phyloP scores from a whole-genome alignment of 2,329 filamentous ascomycete genomes.

The Epicoccum nigrum region DNA sequence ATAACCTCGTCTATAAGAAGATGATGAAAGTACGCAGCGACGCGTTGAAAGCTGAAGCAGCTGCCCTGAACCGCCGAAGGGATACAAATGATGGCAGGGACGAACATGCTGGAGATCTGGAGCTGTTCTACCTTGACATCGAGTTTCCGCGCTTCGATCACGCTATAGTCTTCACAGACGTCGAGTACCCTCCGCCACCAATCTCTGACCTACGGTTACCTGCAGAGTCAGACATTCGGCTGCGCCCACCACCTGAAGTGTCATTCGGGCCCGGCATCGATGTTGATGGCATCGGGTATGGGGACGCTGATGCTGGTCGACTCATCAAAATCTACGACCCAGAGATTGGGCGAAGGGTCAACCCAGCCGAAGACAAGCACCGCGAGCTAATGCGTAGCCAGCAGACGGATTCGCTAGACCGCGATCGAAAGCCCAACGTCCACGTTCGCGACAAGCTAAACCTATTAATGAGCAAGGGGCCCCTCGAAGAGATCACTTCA shows the following conservation, averaged over 20 bases:
- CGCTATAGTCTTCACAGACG: conserved; percentile 90
- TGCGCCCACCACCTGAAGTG: conserved; percentile 85
- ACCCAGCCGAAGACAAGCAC: conserved; percentile 95
- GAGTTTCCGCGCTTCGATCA: conserved; percentile 96
- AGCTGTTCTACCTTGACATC: conserved; percentile 82
- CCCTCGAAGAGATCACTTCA: conserved; percentile 82
- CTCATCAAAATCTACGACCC: conserved; percentile 91
- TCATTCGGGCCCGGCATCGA: conserved; percentile 90
- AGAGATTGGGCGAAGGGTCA: conserved; percentile 85
- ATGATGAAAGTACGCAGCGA: conserved; percentile 71
- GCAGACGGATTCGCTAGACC: conserved; percentile 90
- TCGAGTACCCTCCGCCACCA: conserved; percentile 86
- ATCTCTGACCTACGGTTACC: conserved; percentile 75
- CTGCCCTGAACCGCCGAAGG: conserved; percentile 45
- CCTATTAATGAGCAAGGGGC: conserved; percentile 86
- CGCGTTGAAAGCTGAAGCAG: conserved; percentile 44
- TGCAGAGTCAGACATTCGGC: conserved; percentile 66
- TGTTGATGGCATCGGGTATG: conserved; percentile 63
- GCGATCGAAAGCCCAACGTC: conserved; percentile 93
- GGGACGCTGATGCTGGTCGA: conserved; percentile 60
- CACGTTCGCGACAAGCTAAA: conserved; percentile 95
- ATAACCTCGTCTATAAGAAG: conserved; percentile 89
- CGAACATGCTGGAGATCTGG: conserved; percentile 56
- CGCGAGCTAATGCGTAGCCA: conserved; percentile 88
- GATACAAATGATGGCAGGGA: conserved; percentile 18